These are phyloP conservation scores for Thielaviopsis ethacetica DNA, from an alignment of 2,329 filamentous ascomycete genomes.

Conservation along the genomic window DNA sequence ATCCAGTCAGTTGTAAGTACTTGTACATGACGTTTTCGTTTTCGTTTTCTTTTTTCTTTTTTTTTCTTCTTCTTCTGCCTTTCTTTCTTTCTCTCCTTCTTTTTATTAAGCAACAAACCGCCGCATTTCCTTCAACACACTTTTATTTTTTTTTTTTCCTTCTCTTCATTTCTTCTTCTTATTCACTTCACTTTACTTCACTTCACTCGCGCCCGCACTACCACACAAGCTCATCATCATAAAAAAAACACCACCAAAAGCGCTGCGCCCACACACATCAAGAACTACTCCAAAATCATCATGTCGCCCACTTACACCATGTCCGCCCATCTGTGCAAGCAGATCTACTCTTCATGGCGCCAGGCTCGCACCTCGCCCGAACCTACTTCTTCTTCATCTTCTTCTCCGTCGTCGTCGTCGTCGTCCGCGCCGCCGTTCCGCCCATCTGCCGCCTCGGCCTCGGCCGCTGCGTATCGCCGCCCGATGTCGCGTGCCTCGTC, in stretches of 20 bases:
- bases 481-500: slow-evolving; percentile 20
- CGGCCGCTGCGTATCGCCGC: neutral
- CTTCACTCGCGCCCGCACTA: neutral
- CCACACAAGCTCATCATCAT: too few species aligned
- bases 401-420: slow-evolving; percentile 12
- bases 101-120: too few species aligned
- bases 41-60: too few species aligned
- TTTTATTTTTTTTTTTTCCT: too few species aligned
- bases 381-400: slow-evolving; percentile 19
- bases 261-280: neutral
- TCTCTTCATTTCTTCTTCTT: neutral
- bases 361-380: slow-evolving; percentile 25
- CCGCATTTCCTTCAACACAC: too few species aligned
- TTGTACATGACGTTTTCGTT: too few species aligned
- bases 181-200: neutral
- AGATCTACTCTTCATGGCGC: slow-evolving; percentile 43
- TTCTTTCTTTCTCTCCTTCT: too few species aligned
- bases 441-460: slow-evolving; percentile 2
- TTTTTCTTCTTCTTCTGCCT: too few species aligned
- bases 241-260: too few species aligned
- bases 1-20: too few species aligned
- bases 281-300: neutral
- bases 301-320: slow-evolving; percentile 47
- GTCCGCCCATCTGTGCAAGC: slow-evolving; percentile 43
- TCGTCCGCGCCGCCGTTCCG: slow-evolving; percentile 10